phyloP scores from a whole-genome alignment of 768 basidiomycete genomes.

The Pleurotus cornucopiae region DNA sequence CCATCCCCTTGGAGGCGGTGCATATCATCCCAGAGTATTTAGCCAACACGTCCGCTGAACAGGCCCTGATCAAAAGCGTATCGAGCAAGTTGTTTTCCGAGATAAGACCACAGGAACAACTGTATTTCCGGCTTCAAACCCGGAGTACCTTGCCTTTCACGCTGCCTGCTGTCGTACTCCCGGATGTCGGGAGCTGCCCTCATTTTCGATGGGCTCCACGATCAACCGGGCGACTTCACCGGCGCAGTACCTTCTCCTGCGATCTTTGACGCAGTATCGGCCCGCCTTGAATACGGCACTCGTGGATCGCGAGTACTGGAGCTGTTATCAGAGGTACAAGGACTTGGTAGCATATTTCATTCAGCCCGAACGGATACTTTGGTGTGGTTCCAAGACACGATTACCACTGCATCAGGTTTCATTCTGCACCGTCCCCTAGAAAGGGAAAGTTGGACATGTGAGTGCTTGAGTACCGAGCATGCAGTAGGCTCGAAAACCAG shows the following conservation, averaged over 20 bases:
- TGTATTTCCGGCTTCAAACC: not conserved
- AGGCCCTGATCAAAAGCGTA: not conserved
- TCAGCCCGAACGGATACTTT: no score
- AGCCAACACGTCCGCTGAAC: not conserved
- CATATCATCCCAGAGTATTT: not conserved
- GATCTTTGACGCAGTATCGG: not conserved
- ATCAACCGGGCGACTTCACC: not conserved
- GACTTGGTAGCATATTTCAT: no score
- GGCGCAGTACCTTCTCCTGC: not conserved
- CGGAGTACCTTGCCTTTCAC: conserved; percentile 6
- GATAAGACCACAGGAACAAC: not conserved
- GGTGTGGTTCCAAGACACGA: no score
- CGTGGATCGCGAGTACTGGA: not conserved
- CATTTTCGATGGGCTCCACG: not conserved
- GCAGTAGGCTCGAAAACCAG: no score
- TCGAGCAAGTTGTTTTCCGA: not conserved
- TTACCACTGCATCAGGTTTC: no score
- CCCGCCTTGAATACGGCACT: not conserved
- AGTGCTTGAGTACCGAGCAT: no score
- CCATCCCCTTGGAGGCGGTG: not conserved
- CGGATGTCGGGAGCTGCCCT: conserved; percentile 9
- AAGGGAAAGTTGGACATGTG: no score
- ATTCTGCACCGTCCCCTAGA: no score
- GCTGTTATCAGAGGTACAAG: no score
- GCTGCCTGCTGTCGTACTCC: conserved; percentile 10